Percentiles rank a stretch among this genome's conserved stretches.
Evolutionary conservation across 225 moss, liverwort and hornwort genomes (phyloP).

Genomic region (Straminergon stramineum): DNA sequence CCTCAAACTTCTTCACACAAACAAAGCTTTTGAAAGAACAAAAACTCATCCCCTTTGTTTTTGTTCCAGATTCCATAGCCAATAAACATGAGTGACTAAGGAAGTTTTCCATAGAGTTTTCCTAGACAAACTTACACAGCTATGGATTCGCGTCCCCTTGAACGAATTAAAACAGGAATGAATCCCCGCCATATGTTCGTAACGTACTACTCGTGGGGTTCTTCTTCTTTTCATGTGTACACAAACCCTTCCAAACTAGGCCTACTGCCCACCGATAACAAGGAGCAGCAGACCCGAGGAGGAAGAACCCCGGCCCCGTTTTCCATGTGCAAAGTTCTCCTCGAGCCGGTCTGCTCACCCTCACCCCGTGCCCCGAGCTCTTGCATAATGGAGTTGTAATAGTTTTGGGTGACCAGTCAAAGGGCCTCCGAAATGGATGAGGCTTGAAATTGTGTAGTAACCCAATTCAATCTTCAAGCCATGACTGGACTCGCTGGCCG

Average conservation of each 20-base stretch:
- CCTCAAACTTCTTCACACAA: not conserved
- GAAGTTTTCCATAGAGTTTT: not conserved
- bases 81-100: not conserved
- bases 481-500: too few relatives aligned
- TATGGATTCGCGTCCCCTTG: too few relatives aligned
- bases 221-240: too few relatives aligned
- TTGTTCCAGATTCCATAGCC: not conserved
- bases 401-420: not conserved
- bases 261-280: not conserved
- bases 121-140: too few relatives aligned
- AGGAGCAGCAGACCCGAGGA: not conserved
- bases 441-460: not conserved
- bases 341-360: accelerated
- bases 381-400: not conserved
- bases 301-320: not conserved
- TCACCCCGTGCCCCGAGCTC: too few relatives aligned
- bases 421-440: not conserved
- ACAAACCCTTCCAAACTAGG: not conserved
- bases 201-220: too few relatives aligned
- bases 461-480: not conserved
- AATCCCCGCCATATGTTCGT: not conserved
- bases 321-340: not conserved
- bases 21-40: not conserved
- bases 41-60: not conserved
- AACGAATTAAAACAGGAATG: not conserved